Percentiles rank a stretch among this genome's conserved stretches.
Evolutionary conservation across 2,329 filamentous ascomycete species (phyloP).

Genomic region (Hypomyces perniciosus): DNA sequence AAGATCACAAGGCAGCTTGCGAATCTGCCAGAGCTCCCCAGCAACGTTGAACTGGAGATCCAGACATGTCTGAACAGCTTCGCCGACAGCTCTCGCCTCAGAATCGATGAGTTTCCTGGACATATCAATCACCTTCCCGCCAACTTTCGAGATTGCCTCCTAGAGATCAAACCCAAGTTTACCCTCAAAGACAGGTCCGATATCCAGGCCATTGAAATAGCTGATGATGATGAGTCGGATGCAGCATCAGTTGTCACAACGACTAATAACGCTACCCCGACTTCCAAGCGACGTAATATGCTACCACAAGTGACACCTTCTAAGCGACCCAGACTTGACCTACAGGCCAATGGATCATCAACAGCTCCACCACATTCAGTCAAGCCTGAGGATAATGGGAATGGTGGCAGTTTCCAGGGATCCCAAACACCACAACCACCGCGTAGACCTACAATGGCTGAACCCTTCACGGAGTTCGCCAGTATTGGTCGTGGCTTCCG

Average conservation of each 20-base stretch:
- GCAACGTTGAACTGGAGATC: constrained; percentile 62
- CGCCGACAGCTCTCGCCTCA: constrained; percentile 45
- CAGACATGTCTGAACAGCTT: constrained; percentile 54
- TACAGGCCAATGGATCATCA: constrained; percentile 1
- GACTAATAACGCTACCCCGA: constrained; percentile 20
- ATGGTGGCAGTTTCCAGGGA: constrained; percentile 16
- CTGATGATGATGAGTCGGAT: constrained; percentile 33
- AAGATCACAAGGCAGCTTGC: constrained; percentile 50
- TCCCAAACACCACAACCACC: constrained; percentile 6
- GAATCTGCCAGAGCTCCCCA: constrained; percentile 59
- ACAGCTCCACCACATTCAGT: constrained; percentile 20
- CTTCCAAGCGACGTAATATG: constrained; percentile 25
- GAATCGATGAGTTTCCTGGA: constrained; percentile 41
- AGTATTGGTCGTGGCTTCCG: constrained; percentile 36
- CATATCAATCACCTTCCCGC: constrained; percentile 42
- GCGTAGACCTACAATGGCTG: constrained; percentile 18
- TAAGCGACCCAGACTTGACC: constrained; percentile 26
- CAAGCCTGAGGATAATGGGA: constrained; percentile 33
- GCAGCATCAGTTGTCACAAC: constrained; percentile 19
- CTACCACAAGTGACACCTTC: constrained; percentile 27
- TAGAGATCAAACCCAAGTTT: constrained; percentile 42
- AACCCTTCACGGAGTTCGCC: constrained; percentile 35
- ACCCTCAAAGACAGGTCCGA: constrained; percentile 34
- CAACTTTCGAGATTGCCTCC: constrained; percentile 44
- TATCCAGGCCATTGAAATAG: constrained; percentile 32